A percentile compares a stretch with the other conserved stretches of the same genome.
Evolutionary conservation across 129 eudicot genomes (phyloP).

Genomic region (Cynara cardunculus): DNA sequence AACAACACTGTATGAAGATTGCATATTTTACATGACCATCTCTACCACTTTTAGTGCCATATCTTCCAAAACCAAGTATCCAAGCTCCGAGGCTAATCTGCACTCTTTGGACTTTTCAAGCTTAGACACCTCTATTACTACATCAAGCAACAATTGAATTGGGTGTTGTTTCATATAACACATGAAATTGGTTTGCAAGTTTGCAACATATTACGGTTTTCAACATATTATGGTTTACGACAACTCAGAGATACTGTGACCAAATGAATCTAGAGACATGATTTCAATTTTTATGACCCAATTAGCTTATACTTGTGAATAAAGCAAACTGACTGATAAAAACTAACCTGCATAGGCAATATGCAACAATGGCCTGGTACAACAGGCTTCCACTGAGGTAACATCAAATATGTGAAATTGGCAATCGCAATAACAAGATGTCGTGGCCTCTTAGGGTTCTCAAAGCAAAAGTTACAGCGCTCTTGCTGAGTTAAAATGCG

Average conservation of each 20-base stretch:
- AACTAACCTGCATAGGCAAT: conserved; percentile 77
- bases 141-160: too few species aligned
- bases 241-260: background rate
- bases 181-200: too few species aligned
- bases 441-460: conserved; percentile 76
- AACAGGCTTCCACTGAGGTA: conserved; percentile 80
- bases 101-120: too few species aligned
- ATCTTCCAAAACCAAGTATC: too few species aligned
- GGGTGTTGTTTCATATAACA: too few species aligned
- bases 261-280: background rate
- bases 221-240: too few species aligned
- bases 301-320: background rate
- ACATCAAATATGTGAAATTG: conserved; percentile 75
- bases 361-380: conserved; percentile 91
- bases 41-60: too few species aligned
- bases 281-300: background rate
- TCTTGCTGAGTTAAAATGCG: conserved; percentile 79
- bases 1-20: too few species aligned
- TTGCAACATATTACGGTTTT: too few species aligned
- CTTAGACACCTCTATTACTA: too few species aligned
- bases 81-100: too few species aligned
- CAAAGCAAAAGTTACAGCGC: conserved; percentile 90
- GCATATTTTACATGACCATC: too few species aligned
- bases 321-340: background rate
- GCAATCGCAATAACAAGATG: conserved; percentile 91